Base-by-base conservation (phyloP, 225 moss, liverwort and hornwort species). In the Asterella californica region DNA sequence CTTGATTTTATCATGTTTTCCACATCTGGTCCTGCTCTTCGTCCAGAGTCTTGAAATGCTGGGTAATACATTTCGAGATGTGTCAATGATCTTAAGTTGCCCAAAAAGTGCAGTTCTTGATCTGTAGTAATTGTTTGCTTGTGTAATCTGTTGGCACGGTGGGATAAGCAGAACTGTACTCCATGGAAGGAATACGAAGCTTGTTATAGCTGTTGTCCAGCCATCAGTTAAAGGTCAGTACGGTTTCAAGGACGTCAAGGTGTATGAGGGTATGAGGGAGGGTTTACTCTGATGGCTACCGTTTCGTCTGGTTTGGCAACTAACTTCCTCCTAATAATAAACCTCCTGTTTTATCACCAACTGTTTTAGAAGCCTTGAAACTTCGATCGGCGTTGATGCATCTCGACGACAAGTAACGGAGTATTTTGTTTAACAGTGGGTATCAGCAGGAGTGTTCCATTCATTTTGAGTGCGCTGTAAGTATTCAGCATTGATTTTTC, bases 181-280 rank as follows among this genome's bases (percentile, higher is more conserved):
- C 72, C 92, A 91, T 67, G 94, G 91, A 80, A 87, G 96, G 76
- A 96, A 92, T 70, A 78, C 89, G n/a, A 96, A 94, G 92, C 88
- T 96, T 12, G 90, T 91, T 72, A 85, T 94, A 84, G 92, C 91
- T 82, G 85, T 96, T 82, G 93, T 92, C 81, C 96, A 96, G 83
- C 96, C 96, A 19, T 84, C 87, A 64, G 83, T 83, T 78, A 83
- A 89, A 85, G 94, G 96, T 96, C 15, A 63, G 85, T 83, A 38
- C 18, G 68, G 29, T 42, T 36, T 37, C 19, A 0, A n/a, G 27
- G 18, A 12, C 29, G 10, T 50, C 27, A 55, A n/a, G 46, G 22
- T 76, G 29, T 54, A 18, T 54, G 54, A 54, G 10, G 11, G 18
- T 54, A 54, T 14, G 54, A 54, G 10, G 54, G 54, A 54, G 54